These are phyloP conservation scores for Bromus sterilis DNA, from an alignment of 176 grass and related monocot species.

Conservation along the genomic window DNA sequence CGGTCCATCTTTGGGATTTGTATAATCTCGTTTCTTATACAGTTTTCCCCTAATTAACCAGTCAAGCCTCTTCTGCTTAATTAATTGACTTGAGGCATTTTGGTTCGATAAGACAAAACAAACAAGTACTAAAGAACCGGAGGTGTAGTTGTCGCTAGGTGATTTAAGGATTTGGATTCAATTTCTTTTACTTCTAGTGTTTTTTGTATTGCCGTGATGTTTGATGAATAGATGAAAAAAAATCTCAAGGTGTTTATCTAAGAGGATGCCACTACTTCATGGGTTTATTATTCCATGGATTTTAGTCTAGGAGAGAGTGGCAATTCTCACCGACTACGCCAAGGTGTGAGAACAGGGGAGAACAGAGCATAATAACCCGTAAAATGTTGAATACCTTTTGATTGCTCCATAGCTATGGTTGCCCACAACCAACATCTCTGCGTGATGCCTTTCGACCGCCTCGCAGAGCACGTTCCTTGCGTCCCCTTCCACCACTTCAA, in stretches of 20 bases:
- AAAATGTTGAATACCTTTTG: slow-evolving; percentile 42
- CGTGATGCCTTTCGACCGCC: slow-evolving; percentile 65
- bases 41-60: no score
- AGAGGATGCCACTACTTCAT: not conserved
- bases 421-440: slow-evolving; percentile 76
- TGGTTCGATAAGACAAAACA: no score
- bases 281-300: not conserved
- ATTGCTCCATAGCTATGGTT: slow-evolving; percentile 90
- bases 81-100: no score
- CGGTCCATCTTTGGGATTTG: no score
- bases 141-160: no score
- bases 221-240: no score
- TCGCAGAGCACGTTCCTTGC: slow-evolving; percentile 71
- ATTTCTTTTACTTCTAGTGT: no score
- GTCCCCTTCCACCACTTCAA: slow-evolving; percentile 65
- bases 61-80: no score
- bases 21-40: no score
- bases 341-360: not conserved
- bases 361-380: not conserved
- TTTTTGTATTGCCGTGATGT: no score
- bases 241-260: not conserved
- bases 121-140: no score
- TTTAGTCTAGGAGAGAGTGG: not conserved
- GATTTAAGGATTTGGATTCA: no score
- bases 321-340: not conserved